A percentile compares a stretch with the other conserved stretches of the same genome.
Conservation (phyloP, 352 stramenopile species). For the Globisporangium carolinianum region DNA sequence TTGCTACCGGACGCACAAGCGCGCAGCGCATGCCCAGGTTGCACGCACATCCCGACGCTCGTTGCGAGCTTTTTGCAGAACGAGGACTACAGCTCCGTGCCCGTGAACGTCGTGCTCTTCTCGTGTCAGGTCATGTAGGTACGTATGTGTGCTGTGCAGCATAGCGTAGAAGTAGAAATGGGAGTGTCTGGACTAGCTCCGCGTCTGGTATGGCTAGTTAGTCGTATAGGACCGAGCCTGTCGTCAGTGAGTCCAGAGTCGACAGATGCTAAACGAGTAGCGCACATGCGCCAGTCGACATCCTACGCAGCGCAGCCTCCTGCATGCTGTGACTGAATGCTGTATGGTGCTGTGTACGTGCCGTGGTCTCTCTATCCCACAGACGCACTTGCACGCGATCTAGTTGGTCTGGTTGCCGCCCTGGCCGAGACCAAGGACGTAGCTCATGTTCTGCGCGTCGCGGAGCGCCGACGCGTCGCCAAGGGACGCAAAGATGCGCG, state of each 20-base stretch:
- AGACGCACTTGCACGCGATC: not conserved
- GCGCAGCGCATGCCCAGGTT: conserved; percentile 4
- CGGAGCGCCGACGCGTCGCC: conserved; percentile 68
- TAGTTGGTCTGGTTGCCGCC: conserved; percentile 74
- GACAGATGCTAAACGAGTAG: too few species aligned
- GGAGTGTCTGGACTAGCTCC: not conserved
- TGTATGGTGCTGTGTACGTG: too few species aligned
- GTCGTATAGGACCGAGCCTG: too few species aligned
- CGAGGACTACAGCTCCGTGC: conserved; percentile 7
- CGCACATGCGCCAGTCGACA: too few species aligned
- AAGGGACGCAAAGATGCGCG: conserved; percentile 55
- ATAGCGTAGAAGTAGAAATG: not conserved
- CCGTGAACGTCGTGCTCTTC: conserved; percentile 8
- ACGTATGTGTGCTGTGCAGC: too few species aligned
- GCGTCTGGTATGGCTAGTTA: too few species aligned
- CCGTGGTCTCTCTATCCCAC: too few species aligned
- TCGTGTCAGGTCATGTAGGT: conserved; percentile 8
- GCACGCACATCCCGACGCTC: conserved; percentile 9
- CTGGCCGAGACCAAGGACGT: conserved; percentile 76
- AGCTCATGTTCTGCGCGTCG: conserved; percentile 86
- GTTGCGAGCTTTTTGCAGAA: conserved; percentile 16
- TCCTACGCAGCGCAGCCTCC: too few species aligned
- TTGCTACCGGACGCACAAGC: not conserved
- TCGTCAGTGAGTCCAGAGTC: too few species aligned
- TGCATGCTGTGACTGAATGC: too few species aligned